Evolutionary conservation across 2,329 filamentous ascomycete genomes (phyloP).

Genomic region (Colletotrichum melonis): DNA sequence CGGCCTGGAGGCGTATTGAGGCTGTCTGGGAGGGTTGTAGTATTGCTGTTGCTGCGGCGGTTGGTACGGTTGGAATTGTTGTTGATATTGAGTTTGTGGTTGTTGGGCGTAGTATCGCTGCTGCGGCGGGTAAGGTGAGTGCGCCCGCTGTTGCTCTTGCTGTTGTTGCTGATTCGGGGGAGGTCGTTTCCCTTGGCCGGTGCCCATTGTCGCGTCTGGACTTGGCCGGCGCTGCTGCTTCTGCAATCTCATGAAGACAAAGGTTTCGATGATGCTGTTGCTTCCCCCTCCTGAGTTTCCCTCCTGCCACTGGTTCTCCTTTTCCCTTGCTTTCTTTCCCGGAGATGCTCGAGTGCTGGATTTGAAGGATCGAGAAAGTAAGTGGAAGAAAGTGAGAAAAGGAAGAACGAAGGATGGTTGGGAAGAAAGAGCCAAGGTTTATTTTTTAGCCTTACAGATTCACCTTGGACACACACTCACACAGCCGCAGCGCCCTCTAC

Average conservation of each 20-base stretch:
- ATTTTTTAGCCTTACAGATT: not conserved
- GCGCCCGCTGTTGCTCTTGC: not conserved
- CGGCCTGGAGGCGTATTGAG: constrained; percentile 7
- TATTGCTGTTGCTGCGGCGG: constrained; percentile 26
- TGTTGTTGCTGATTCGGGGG: constrained; percentile 5
- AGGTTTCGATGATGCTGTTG: not conserved
- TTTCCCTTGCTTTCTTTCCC: not conserved
- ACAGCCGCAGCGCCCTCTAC: constrained; percentile 16
- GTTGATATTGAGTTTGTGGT: not conserved
- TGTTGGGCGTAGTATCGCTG: constrained; percentile 25
- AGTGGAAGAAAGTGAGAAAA: not conserved
- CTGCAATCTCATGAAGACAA: not conserved
- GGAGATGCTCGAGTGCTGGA: not conserved
- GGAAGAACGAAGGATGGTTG: not conserved
- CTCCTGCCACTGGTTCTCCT: not conserved
- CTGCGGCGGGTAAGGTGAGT: constrained; percentile 26
- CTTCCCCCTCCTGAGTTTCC: not conserved
- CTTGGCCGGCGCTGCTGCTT: not conserved
- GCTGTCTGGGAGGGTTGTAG: constrained; percentile 20
- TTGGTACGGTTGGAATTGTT: constrained; percentile 17
- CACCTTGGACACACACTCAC: not conserved
- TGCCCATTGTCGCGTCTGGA: constrained; percentile 14
- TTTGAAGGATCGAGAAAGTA: not conserved
- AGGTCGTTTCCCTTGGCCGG: constrained; percentile 14
- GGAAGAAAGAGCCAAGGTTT: not conserved